Base-by-base conservation (phyloP, 2,329 filamentous ascomycete species). In the Cercospora canescens region DNA sequence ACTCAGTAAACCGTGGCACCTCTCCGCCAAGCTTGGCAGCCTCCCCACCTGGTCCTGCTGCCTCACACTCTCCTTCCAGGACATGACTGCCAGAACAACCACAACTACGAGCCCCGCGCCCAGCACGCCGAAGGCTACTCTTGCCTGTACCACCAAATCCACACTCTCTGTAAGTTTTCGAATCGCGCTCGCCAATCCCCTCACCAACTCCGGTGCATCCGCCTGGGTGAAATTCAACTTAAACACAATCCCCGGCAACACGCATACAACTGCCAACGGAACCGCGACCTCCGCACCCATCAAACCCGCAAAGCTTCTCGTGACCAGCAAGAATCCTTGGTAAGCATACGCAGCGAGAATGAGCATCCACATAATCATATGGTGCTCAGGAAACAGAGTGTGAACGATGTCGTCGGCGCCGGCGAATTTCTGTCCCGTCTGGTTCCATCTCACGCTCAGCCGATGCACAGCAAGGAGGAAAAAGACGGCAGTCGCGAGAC, bases 361-460 rank as follows among this genome's bases (percentile, higher is more conserved):
- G 9, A 96, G 79, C 1, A 78, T 71, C 95, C 95, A 99, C 4
- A 99, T 86, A 0, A 91, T 75, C 30, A 82, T 77, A 2, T 88
- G 88, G 64, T 92, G 85, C 0, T 85, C 81, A 16, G 85, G 81
- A 62, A 96, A 82, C 74, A 92, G 90, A 5, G 79, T 82, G 66
- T 90, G 92, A 68, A 91, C 91, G 54, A 98, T 91, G 74, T 98
- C 95, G 28, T 93, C 88, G 41, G 90, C 91, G n/a, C 94, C 94
- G 1, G 95, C 91, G 73, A 93, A 94, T 78, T 99, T 99, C 76
- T 98, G 94, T 4, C 95, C 95, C 0, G 95, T 98, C 78, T 98
- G 95, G 75, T 98, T 98, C 94, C 94, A 99, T 63, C 90, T 86
- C 50, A 92, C 84, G 39, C 88, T 81, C 2, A 96, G 73, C 37